phyloP scores from a whole-genome alignment of 2,329 filamentous ascomycete species.

The Colletotrichum melonis region DNA sequence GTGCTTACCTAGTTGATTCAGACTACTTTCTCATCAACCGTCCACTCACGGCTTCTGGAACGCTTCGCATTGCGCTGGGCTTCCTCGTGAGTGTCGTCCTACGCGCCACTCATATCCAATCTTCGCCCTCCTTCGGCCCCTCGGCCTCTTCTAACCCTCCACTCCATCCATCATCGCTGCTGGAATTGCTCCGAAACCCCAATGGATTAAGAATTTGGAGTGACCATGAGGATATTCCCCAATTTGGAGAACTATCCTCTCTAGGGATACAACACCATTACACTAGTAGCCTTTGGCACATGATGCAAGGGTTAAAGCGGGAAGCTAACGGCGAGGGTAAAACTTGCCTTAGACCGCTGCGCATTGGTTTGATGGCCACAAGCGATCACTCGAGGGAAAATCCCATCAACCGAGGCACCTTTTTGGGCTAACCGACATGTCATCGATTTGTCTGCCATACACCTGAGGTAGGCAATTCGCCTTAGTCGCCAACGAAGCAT shows the following conservation, averaged over 20 bases:
- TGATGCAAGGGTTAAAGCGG: neutral
- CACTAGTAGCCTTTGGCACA: conserved; percentile 8
- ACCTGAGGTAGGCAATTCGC: neutral
- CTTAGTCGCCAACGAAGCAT: neutral
- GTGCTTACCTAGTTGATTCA: neutral
- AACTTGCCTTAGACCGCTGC: neutral
- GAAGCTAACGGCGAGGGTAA: conserved; percentile 2
- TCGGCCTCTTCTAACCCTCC: conserved; percentile 3
- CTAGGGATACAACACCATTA: neutral
- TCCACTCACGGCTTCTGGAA: neutral
- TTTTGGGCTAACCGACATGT: neutral
- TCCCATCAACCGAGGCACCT: conserved; percentile 14
- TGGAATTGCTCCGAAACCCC: neutral
- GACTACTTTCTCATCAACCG: neutral
- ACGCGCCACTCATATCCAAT: neutral
- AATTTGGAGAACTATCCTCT: neutral
- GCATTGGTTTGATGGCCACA: neutral
- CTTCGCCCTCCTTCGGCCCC: neutral
- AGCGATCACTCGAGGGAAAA: conserved; percentile 14
- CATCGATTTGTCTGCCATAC: neutral
- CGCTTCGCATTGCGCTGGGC: neutral
- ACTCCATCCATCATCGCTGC: neutral
- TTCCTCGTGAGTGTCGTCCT: neutral
- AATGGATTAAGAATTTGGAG: neutral
- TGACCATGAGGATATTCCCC: neutral